Conservation (phyloP, 768 basidiomycete genomes). For the Pisolithus microcarpus region DNA sequence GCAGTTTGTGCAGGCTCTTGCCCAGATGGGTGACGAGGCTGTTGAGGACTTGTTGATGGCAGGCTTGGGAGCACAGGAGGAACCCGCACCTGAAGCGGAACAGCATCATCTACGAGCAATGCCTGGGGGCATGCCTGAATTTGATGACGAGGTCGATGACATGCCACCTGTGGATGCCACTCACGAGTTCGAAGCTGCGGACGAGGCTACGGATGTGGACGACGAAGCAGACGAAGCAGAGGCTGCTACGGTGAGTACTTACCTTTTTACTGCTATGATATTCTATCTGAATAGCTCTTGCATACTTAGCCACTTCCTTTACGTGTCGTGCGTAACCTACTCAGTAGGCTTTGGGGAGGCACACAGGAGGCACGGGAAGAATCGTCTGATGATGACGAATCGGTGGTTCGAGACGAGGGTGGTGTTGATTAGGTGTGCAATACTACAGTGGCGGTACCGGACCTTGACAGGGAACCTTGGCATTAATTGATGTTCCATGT, state of each 20-base stretch:
- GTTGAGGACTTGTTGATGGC: constrained; percentile 53
- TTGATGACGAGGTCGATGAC: constrained; percentile 19
- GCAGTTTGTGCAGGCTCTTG: constrained; percentile 53
- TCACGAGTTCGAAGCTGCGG: constrained; percentile 12
- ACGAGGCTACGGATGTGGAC: constrained; percentile 28
- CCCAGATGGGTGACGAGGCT: constrained; percentile 48
- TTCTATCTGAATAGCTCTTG: not conserved
- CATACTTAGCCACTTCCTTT: constrained; percentile 48
- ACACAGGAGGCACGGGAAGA: constrained; percentile 18
- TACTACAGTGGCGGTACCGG: too few relatives aligned
- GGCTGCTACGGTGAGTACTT: constrained; percentile 39
- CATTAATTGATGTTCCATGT: too few relatives aligned
- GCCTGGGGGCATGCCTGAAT: constrained; percentile 45
- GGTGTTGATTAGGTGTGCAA: not conserved
- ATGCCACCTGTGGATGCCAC: not conserved
- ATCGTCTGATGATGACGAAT: constrained; percentile 11
- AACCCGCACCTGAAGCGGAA: constrained; percentile 17
- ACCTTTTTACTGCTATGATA: not conserved
- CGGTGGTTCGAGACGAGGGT: not conserved
- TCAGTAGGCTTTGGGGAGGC: constrained; percentile 53
- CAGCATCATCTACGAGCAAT: constrained; percentile 22
- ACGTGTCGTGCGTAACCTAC: constrained; percentile 49
- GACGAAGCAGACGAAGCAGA: constrained; percentile 41
- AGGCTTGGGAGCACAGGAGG: constrained; percentile 33
- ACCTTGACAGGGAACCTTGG: too few relatives aligned